Base-by-base conservation (phyloP, 192 early-diverging fungal genomes). In the Rhizophagus prolifer region DNA sequence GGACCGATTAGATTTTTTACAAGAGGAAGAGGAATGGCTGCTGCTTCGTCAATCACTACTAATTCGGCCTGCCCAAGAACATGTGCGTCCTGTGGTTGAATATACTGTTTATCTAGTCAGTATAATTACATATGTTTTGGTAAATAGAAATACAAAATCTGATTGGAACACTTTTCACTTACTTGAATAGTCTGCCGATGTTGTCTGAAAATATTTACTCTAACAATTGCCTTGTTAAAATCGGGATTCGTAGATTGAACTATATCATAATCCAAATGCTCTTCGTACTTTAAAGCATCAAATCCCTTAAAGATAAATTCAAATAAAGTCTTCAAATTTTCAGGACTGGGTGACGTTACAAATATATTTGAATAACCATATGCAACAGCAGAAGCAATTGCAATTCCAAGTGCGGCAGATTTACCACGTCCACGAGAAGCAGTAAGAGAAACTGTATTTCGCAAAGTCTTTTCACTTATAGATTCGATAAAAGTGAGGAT, bases 311-410 rank as follows among this genome's bases (percentile, higher is more conserved):
- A 97, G 8, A 99, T 87, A 86, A 98, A 98, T 86, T 97, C 94
- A 78, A 99, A 99, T 44, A 99, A 85, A 8, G 97, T 99, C 81
- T 97, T 97, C 80, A 99, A 92, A 80, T 99, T 99, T 82, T 98
- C 96, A 31, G 97, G 96, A 70, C 91, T 91, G 30, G 97, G 97
- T 19, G 96, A 97, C 2, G 97, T 97, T 78, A 99, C 94, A 86
- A 99, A 99, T 76, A 99, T 96, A 84, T 99, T 99, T 73, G 94
- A 95, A 85, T 99, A 99, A 41, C 97, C 97, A 84, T 96, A 97
- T 0, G 96, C 94, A n/a, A 99, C 88, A 16, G 97, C 97, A 1
- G 95, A 91, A 21, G 96, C 95, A 80, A 99, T 94, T 23, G 96
- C 88, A 60, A 99, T 89, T 13, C 97, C 97, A 46, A 99, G 87